Evolutionary conservation across 176 grass and related monocot species (phyloP), one percentile per base, ranked within the genome.

Genomic region (Ananas comosus): DNA sequence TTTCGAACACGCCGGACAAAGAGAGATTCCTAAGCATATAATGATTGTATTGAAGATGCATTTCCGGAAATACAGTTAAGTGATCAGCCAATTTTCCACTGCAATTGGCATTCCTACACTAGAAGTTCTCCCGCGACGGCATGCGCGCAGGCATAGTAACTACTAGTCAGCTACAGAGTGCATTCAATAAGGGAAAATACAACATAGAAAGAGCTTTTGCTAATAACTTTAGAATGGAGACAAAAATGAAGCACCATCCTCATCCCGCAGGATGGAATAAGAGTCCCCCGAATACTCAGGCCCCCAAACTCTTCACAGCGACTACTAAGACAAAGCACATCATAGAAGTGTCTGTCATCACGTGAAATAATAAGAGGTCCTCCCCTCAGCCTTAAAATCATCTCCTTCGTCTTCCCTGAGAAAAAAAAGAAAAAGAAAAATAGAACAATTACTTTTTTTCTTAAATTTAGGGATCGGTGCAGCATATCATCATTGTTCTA

Each of bases 401-500:
- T 66, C 71, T 81, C 53, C 79, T 69, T 19, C 79, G 24, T 48
- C 79, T 74, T 50, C 79, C 79, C 79, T 75, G 79, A 28, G 22
- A 80, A 74, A 50, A 42, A 63, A 23, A 47, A 52, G n/a, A 16
- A 78, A 63, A 53, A 52, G 29, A 65, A 51, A 23, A 63, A 64
- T 50, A 49, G 29, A 53, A 11, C 11, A 29, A 42, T 63, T 9
- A 33, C 49, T 13, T 63, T 21, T 18, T 11, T 48, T 49, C 11
- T 63, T 73, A 63, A 49, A n/a, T 70, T 70, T 10, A 3, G 25
- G 12, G 3, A 70, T 49, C 67, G 50, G 27, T 2, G 13, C 11
- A 70, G 25, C 16, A 70, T 51, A 70, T 33, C 10, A 3, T 21
- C 10, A 3, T 21, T 50, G n/a, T n/a, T 22, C 3, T 24, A 7